These are phyloP conservation scores for Salix udensis DNA, from an alignment of 345 rosid species.

Conservation along the genomic window DNA sequence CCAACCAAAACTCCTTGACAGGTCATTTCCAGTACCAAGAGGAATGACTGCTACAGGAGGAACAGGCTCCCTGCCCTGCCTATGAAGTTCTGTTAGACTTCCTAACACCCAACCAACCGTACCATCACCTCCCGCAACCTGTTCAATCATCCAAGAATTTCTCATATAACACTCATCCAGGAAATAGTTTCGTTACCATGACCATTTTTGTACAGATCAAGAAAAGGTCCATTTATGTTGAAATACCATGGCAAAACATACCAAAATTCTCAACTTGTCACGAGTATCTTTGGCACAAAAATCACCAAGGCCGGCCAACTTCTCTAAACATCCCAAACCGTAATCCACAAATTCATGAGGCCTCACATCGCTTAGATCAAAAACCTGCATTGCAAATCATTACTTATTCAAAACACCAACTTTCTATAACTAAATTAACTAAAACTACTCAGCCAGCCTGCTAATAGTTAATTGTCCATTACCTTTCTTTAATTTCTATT, in stretches of 20 bases:
- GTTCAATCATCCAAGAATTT: conserved; percentile 28
- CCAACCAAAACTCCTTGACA: conserved; percentile 95
- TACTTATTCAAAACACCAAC: conserved; percentile 3
- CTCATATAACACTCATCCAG: not conserved
- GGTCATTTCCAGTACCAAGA: conserved; percentile 93
- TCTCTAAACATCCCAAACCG: conserved; percentile 83
- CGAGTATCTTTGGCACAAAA: conserved; percentile 74
- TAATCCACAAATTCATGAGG: conserved; percentile 68
- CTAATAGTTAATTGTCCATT: not conserved
- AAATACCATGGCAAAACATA: conserved; percentile 27
- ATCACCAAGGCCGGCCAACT: conserved; percentile 67
- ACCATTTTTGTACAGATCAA: not conserved
- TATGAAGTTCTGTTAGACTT: conserved; percentile 64
- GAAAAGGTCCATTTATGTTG: not conserved
- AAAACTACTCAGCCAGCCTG: not conserved
- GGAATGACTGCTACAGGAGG: conserved; percentile 93
- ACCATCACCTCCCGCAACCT: conserved; percentile 99
- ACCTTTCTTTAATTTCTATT: not conserved
- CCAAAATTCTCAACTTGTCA: conserved; percentile 76
- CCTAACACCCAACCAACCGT: conserved; percentile 97
- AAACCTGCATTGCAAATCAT: conserved; percentile 48
- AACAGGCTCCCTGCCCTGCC: conserved; percentile 51
- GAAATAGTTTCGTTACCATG: not conserved
- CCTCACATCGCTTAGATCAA: conserved; percentile 75
- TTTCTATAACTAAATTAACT: not conserved